Evolutionary conservation across 805 yeast genomes (phyloP).

Genomic region (Lipomyces starkeyi): DNA sequence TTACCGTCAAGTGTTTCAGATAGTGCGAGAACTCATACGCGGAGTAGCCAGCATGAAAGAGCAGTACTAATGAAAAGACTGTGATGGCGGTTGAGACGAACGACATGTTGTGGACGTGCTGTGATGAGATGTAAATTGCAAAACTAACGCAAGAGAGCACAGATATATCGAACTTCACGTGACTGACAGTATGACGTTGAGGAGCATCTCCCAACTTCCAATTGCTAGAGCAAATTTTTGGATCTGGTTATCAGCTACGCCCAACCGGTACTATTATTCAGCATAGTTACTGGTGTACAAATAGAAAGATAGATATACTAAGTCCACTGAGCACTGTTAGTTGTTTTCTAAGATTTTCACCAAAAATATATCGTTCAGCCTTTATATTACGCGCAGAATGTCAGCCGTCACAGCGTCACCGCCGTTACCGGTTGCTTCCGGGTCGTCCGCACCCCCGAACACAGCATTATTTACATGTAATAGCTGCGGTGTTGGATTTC

Average conservation of each 20-base stretch:
- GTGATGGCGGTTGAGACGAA: slow-evolving; percentile 17
- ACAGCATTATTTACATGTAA: slow-evolving; percentile 70
- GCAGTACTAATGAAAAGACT: slow-evolving; percentile 24
- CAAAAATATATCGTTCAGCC: not conserved
- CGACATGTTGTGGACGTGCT: slow-evolving; percentile 15
- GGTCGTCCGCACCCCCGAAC: not conserved
- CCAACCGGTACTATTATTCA: not conserved
- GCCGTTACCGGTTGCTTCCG: not conserved
- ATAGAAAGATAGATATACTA: not conserved
- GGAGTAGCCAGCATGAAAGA: slow-evolving; percentile 36
- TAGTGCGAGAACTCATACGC: slow-evolving; percentile 38
- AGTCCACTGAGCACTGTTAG: not conserved
- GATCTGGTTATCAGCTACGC: not conserved
- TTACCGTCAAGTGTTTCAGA: slow-evolving; percentile 28
- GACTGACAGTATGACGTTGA: not conserved
- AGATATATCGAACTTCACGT: not conserved
- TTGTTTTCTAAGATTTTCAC: not conserved
- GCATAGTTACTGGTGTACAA: not conserved
- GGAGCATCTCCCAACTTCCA: not conserved
- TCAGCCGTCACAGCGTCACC: not conserved
- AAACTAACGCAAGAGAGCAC: not conserved
- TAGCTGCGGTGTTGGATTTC: slow-evolving; percentile 83
- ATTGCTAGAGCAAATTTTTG: not conserved
- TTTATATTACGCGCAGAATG: not conserved
- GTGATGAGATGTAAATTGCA: not conserved